These are phyloP conservation scores for Annulohypoxylon moriforme DNA, from an alignment of 495 filamentous ascomycete genomes.

Conservation along the genomic window DNA sequence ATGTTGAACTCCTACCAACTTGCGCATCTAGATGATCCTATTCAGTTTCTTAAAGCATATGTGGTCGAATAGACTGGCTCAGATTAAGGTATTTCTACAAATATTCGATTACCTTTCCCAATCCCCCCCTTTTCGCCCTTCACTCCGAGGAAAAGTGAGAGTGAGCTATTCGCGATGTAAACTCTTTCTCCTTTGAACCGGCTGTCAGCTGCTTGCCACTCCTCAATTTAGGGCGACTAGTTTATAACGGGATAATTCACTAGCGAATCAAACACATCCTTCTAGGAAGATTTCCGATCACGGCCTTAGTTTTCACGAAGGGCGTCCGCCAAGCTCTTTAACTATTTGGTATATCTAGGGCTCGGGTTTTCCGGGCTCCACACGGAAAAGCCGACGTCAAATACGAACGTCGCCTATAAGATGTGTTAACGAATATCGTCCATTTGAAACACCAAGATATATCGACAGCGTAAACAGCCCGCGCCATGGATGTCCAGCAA, in stretches of 20 bases:
- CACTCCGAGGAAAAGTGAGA: too few species aligned
- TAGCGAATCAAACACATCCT: neutral
- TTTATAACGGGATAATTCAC: neutral
- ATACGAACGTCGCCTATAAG: neutral
- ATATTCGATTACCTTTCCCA: too few species aligned
- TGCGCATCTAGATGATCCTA: too few species aligned
- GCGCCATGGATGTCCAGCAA: constrained; percentile 13
- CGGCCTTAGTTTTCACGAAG: constrained; percentile 17
- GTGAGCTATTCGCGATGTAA: neutral
- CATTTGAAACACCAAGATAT: neutral
- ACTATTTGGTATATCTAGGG: neutral
- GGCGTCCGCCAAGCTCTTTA: neutral
- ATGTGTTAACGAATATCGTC: neutral
- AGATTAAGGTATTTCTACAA: too few species aligned
- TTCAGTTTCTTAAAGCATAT: too few species aligned
- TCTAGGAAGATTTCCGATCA: constrained; percentile 24
- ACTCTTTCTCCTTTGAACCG: neutral
- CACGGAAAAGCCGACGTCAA: neutral
- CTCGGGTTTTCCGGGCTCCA: constrained; percentile 2
- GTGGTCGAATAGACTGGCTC: too few species aligned
- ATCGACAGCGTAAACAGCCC: neutral
- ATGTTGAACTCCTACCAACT: too few species aligned
- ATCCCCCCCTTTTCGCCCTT: too few species aligned
- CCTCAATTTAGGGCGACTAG: neutral
- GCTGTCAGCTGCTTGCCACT: too few species aligned